These are phyloP conservation scores for Thymus quinquecostatus DNA, from an alignment of 257 asterid genomes.

Conservation along the genomic window DNA sequence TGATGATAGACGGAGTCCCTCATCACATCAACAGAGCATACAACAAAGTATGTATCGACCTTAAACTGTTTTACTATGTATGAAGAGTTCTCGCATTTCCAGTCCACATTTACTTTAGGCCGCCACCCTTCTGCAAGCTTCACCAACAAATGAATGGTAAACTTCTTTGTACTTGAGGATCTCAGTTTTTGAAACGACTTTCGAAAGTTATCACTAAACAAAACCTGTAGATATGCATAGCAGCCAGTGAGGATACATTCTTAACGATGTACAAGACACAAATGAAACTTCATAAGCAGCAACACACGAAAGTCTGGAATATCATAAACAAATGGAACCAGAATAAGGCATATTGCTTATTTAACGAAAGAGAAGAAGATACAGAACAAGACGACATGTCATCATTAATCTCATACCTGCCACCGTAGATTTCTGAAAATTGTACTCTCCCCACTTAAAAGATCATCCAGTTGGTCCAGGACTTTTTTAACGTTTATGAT, in stretches of 20 bases:
- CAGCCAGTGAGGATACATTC: background rate
- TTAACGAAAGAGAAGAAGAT: too few species aligned
- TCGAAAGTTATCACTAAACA: constrained; percentile 58
- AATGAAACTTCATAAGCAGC: background rate
- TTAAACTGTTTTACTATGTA: constrained; percentile 54
- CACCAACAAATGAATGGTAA: constrained; percentile 43
- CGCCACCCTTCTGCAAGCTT: constrained; percentile 78
- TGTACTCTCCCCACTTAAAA: constrained; percentile 51
- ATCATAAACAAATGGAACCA: background rate
- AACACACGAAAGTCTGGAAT: too few species aligned
- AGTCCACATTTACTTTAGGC: constrained; percentile 52
- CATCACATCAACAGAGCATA: constrained; percentile 59
- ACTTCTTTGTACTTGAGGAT: constrained; percentile 43
- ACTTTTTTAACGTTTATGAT: constrained; percentile 56
- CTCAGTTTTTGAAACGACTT: constrained; percentile 51
- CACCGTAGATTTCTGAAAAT: constrained; percentile 57
- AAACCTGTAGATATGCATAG: constrained; percentile 42
- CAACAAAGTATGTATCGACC: constrained; percentile 44
- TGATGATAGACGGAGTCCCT: constrained; percentile 47
- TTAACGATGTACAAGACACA: background rate
- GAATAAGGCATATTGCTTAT: too few species aligned
- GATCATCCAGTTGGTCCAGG: constrained; percentile 59
- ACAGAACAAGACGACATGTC: too few species aligned
- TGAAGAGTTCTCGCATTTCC: constrained; percentile 45
- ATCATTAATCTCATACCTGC: constrained; percentile 46